These are phyloP conservation scores for Stephania japonica DNA, from an alignment of 164 flowering plant species.

Conservation along the genomic window DNA sequence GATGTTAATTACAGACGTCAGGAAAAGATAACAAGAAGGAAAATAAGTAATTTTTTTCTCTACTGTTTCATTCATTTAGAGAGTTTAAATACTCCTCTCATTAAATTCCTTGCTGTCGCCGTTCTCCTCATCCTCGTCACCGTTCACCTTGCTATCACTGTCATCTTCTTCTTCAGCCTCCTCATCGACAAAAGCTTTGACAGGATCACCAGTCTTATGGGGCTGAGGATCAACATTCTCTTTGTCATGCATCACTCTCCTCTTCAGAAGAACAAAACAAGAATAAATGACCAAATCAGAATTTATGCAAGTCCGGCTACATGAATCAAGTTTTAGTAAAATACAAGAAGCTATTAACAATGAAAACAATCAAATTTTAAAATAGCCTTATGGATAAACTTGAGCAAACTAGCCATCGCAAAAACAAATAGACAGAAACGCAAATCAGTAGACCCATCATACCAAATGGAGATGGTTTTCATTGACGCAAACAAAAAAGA, in stretches of 20 bases:
- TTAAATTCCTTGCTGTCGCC: conserved; percentile 58
- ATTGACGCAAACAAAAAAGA: neutral
- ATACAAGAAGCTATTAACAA: neutral
- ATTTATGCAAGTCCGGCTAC: neutral
- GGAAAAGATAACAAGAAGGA: no score
- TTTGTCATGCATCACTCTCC: conserved; percentile 65
- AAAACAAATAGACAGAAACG: no score
- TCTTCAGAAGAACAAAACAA: conserved; percentile 58
- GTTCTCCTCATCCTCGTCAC: conserved; percentile 61
- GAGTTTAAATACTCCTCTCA: no score
- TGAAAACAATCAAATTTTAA: no score
- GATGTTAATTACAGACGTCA: no score
- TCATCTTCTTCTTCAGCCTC: conserved; percentile 96
- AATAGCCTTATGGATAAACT: no score
- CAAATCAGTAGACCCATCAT: neutral
- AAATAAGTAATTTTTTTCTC: no score
- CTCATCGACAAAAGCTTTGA: conserved; percentile 80
- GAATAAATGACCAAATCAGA: neutral
- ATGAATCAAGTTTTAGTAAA: neutral
- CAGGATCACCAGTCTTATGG: conserved; percentile 51
- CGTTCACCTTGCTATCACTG: conserved; percentile 73
- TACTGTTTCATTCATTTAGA: no score
- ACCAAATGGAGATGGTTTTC: neutral
- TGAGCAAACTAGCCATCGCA: no score
- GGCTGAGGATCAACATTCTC: conserved; percentile 56